Evolutionary conservation across 1,139 yeast species (phyloP), one percentile per base, ranked within the genome.

Genomic region (Candida buenavistaensis): DNA sequence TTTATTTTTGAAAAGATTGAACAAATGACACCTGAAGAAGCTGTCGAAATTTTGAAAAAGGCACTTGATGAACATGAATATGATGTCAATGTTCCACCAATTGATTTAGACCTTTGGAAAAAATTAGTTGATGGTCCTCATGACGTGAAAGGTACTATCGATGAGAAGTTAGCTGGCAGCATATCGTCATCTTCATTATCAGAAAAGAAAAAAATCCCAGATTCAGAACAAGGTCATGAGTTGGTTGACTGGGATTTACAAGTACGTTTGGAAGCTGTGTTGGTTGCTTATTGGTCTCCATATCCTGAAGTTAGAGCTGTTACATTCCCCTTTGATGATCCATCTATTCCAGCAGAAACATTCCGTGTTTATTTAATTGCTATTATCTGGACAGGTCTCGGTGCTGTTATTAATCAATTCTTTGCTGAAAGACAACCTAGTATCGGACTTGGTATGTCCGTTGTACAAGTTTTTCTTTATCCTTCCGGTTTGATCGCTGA

Each of bases 251-350:
- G 64, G 53, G 51, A 50, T 11, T 52, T 69, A 26, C 60, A 61
- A 39, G 50, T 52, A 3, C 62, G 59, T 37, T 47, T 70, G 25
- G 64, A 66, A 35, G 81, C 81, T 1, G 69, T 68, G 6, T 52
- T 80, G 32, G 57, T 74, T 33, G 62, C 71, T 30, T 78, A 62
- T 49, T 73, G 71, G 53, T 79, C 84, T 1, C 82, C 84, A 1
- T 80, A 81, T 49, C 78, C 82, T 4, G 85, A 80, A 52, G 83
- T 80, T 2, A 65, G 87, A 42, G 66, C 85, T 4, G 74, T 77
- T 15, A 64, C 78, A 16, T 72, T 69, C 31, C 77, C 81, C 9
- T 57, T 54, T 30, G 83, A 79, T 49, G 81, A 78, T 47, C 71
- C 72, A 3, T 50, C 50, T 4, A 56, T 66, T 23, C 73, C 75